Conservation (phyloP, 2,329 filamentous ascomycete genomes). For the Pseudogymnoascus sp. region DNA sequence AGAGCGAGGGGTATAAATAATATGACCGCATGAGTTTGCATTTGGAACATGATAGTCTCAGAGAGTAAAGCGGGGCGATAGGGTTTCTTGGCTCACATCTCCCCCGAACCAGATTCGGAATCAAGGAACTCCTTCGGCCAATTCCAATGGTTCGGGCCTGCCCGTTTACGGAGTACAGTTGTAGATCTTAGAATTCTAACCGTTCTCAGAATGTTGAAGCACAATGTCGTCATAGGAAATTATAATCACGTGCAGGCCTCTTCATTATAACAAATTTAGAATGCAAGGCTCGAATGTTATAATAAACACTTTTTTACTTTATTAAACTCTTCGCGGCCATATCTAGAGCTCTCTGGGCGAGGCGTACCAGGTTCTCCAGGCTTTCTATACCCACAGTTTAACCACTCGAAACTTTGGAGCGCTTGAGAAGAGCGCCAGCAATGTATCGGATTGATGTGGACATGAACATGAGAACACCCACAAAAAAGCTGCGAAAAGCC, state of each 20-base stretch:
- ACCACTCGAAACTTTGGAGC: slow-evolving; percentile 15
- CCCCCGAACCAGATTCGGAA: background rate
- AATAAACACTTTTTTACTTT: background rate
- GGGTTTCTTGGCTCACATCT: background rate
- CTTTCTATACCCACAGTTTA: slow-evolving; percentile 15
- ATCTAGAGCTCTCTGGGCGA: background rate
- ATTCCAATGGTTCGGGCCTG: background rate
- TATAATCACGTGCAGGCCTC: background rate
- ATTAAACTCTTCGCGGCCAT: background rate
- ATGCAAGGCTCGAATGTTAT: background rate
- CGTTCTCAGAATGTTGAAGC: background rate
- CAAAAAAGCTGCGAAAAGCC: background rate
- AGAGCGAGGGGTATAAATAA: background rate
- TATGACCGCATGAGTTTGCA: background rate
- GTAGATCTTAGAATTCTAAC: slow-evolving; percentile 4
- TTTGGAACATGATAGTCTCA: background rate
- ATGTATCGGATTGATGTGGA: slow-evolving; percentile 17
- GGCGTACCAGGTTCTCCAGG: background rate
- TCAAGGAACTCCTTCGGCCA: background rate
- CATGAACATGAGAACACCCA: background rate
- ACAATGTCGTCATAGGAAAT: background rate
- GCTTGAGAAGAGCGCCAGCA: slow-evolving; percentile 20
- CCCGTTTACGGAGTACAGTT: background rate
- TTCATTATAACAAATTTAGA: background rate
- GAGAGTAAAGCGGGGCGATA: background rate